These are phyloP conservation scores for Sequoia sempervirens DNA, from an alignment of 75 land plant genomes.

Conservation along the genomic window DNA sequence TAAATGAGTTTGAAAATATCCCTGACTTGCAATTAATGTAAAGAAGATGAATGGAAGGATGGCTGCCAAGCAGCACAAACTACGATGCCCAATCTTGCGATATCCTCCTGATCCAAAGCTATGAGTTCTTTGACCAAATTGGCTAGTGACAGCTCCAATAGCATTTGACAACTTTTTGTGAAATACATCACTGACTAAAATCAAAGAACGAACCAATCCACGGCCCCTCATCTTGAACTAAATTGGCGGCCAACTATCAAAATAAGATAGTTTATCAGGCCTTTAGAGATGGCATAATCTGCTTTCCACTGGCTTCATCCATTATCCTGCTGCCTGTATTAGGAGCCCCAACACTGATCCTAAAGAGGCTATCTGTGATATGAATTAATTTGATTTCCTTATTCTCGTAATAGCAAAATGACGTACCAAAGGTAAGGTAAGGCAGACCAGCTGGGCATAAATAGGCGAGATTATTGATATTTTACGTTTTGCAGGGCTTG, in stretches of 20 bases:
- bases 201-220: slow-evolving; percentile 1
- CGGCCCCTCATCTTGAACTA: not conserved
- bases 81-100: not conserved
- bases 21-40: not conserved
- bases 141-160: not conserved
- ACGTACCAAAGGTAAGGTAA: no score
- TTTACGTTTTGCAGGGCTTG: not conserved
- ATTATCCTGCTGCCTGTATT: not conserved
- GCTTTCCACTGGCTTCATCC: not conserved
- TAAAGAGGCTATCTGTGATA: not conserved
- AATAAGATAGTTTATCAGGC: not conserved
- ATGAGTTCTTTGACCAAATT: slow-evolving; percentile 1
- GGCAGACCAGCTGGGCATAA: not conserved
- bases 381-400: not conserved
- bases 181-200: not conserved
- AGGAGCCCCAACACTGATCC: not conserved
- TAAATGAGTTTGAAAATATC: not conserved
- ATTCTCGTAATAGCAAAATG: no score
- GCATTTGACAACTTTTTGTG: not conserved
- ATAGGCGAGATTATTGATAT: not conserved
- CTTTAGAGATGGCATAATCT: not conserved
- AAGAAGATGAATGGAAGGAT: not conserved
- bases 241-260: not conserved
- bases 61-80: not conserved
- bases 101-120: slow-evolving; percentile 2